These are phyloP conservation scores for Brassica napus DNA, from an alignment of 345 rosid genomes.

Conservation along the genomic window DNA sequence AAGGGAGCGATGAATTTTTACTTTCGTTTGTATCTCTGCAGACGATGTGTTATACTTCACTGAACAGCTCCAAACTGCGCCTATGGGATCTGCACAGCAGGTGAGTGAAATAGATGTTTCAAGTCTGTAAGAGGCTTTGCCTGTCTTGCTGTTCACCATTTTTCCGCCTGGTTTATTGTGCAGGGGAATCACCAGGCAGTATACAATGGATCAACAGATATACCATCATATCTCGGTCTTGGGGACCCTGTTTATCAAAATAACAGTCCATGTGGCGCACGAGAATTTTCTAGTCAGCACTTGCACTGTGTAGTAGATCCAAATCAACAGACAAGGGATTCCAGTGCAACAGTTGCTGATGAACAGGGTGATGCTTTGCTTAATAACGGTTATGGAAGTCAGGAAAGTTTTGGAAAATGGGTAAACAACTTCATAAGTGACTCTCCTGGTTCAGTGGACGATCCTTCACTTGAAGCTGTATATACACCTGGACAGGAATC, in stretches of 20 bases:
- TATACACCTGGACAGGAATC: slow-evolving; percentile 48
- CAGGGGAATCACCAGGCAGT: slow-evolving; percentile 32
- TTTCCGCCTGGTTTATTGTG: slow-evolving; percentile 20
- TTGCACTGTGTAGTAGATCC: slow-evolving; percentile 32
- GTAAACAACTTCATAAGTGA: slow-evolving; percentile 58
- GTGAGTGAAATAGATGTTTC: slow-evolving; percentile 46
- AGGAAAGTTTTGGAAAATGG: slow-evolving; percentile 96
- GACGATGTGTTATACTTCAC: slow-evolving; percentile 50
- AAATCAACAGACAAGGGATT: slow-evolving; percentile 39
- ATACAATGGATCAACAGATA: slow-evolving; percentile 26
- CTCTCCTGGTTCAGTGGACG: slow-evolving; percentile 58
- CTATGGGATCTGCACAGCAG: slow-evolving; percentile 42
- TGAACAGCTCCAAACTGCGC: slow-evolving; percentile 49
- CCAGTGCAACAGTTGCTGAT: slow-evolving; percentile 36
- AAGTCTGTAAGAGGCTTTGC: slow-evolving; percentile 1
- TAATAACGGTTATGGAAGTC: slow-evolving; percentile 61
- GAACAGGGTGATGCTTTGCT: slow-evolving; percentile 42
- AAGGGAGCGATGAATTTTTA: slow-evolving; percentile 3
- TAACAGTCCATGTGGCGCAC: slow-evolving; percentile 34
- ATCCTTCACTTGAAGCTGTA: slow-evolving; percentile 51
- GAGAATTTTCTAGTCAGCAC: slow-evolving; percentile 40
- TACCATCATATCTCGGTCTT: slow-evolving; percentile 28
- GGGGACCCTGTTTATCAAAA: slow-evolving; percentile 36
- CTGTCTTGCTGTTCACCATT: slow-evolving; percentile 21
- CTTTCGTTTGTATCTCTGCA: slow-evolving; percentile 38